Percentiles rank a stretch among this genome's conserved stretches.
Evolutionary conservation across 345 rosid genomes (phyloP).

Genomic region (Brassica incana): DNA sequence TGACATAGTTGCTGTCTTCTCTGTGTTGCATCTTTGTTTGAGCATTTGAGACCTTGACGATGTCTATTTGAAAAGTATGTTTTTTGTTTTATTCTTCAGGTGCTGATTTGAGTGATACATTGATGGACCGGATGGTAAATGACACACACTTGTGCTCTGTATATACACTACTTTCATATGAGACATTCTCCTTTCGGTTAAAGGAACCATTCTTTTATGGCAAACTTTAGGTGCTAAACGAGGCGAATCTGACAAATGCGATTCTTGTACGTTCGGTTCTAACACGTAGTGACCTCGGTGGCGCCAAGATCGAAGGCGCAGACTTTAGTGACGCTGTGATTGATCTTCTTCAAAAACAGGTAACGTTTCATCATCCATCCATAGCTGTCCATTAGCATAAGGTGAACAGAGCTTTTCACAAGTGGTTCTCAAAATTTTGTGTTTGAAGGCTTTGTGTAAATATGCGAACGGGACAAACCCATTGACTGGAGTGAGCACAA

Average conservation of each 20-base stretch:
- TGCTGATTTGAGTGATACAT: slow-evolving; percentile 95
- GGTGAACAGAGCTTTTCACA: background rate
- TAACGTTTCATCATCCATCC: slow-evolving; percentile 12
- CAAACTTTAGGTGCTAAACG: slow-evolving; percentile 68
- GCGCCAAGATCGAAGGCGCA: slow-evolving; percentile 69
- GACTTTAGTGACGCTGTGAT: slow-evolving; percentile 96
- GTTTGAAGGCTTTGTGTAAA: slow-evolving; percentile 78
- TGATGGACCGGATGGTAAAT: slow-evolving; percentile 97
- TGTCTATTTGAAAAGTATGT: background rate
- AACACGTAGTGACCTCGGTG: slow-evolving; percentile 92
- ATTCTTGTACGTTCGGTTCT: slow-evolving; percentile 78
- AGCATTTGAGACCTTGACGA: background rate
- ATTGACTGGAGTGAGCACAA: slow-evolving; percentile 75
- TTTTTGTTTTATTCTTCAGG: slow-evolving; percentile 47
- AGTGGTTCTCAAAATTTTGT: background rate
- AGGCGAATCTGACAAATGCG: slow-evolving; percentile 84
- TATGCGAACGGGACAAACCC: slow-evolving; percentile 91
- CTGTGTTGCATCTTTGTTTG: background rate
- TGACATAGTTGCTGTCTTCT: background rate
- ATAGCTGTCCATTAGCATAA: background rate
- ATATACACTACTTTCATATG: background rate
- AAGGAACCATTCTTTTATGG: background rate
- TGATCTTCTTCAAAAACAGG: slow-evolving; percentile 91
- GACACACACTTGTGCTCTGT: background rate
- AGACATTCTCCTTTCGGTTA: background rate